Evolutionary conservation across 2,329 filamentous ascomycete genomes (phyloP), one percentile per base, ranked within the genome.

Genomic region (Aureobasidium sp.): DNA sequence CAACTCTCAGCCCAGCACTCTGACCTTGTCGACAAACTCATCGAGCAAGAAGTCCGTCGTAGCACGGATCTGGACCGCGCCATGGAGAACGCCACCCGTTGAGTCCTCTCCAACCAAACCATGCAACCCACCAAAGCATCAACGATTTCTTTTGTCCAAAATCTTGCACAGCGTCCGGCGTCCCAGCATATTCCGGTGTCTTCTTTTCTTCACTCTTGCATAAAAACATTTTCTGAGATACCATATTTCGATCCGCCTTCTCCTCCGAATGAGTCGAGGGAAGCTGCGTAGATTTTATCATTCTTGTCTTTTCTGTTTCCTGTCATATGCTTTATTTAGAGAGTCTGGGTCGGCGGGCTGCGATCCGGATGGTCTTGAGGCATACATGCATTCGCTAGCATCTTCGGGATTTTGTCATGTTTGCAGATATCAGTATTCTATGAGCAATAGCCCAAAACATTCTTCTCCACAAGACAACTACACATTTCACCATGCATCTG

Each of bases 11-110:
- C 45, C 17, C 45, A 49, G 20, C 64, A 67, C 36, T 65, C 69
- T 31, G 78, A 80, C 34, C 69, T 80, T 42, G 76, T 80, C 56
- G 79, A 81, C 66, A 76, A 74, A 60, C 69, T 81, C 65, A 79
- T 81, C 62, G 73, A 73, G 17, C 73, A 77, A 31, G 78, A 81
- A 65, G 73, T 74, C 37, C 70, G 67, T 48, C 73, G 76, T 25
- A 63, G 39, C 31, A 47, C 49, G 12, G 51, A 47, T n/a, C 11
- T 51, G 17, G 45, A 60, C 12, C 22, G 27, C 25, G 36, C 57
- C 14, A 31, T 45, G 14, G 22, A 34, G 5, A 27, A 51, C 7
- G 25, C 42, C 12, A 25, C 15, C 11, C 57, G 36, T 42, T 51
- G 34, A 48, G 31, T 11, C 25, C 4, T 4, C 8, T 55, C 8